Evolutionary conservation across 2,329 filamentous ascomycete species (phyloP).

Genomic region (Sporothrix dimorphospora): DNA sequence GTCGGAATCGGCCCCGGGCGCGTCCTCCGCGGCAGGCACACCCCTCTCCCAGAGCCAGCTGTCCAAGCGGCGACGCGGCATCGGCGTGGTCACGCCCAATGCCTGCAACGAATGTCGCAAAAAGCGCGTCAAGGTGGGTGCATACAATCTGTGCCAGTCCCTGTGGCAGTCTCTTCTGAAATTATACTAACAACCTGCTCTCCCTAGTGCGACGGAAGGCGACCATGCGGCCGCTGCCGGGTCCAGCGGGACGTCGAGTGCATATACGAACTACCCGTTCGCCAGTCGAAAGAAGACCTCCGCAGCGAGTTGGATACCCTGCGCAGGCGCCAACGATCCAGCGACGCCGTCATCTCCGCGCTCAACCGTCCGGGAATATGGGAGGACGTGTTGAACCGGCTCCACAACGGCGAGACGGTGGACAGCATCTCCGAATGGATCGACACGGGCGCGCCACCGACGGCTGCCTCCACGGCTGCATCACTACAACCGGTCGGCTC

Average conservation of each 20-base stretch:
- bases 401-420: conserved; percentile 58
- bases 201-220: conserved; percentile 60
- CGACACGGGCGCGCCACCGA: conserved; percentile 40
- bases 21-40: background rate
- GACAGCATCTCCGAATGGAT: conserved; percentile 62
- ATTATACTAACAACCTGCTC: background rate
- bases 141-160: no score
- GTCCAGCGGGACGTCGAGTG: conserved; percentile 59
- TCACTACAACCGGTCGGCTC: conserved; percentile 8
- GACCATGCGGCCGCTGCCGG: conserved; percentile 59
- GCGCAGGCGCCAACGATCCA: conserved; percentile 57
- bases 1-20: conserved; percentile 1
- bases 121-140: conserved; percentile 61
- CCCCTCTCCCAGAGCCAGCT: conserved; percentile 13
- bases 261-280: conserved; percentile 64
- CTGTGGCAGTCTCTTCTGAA: no score
- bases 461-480: conserved; percentile 39
- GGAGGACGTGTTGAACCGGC: conserved; percentile 57
- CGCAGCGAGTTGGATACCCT: conserved; percentile 62
- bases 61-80: conserved; percentile 55
- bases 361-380: conserved; percentile 55
- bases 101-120: conserved; percentile 65
- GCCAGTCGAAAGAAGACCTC: conserved; percentile 65
- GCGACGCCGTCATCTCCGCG: conserved; percentile 59
- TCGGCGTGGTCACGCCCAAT: conserved; percentile 62